Conservation (phyloP, 305 asterid genomes). For the Solanum hybrid region DNA sequence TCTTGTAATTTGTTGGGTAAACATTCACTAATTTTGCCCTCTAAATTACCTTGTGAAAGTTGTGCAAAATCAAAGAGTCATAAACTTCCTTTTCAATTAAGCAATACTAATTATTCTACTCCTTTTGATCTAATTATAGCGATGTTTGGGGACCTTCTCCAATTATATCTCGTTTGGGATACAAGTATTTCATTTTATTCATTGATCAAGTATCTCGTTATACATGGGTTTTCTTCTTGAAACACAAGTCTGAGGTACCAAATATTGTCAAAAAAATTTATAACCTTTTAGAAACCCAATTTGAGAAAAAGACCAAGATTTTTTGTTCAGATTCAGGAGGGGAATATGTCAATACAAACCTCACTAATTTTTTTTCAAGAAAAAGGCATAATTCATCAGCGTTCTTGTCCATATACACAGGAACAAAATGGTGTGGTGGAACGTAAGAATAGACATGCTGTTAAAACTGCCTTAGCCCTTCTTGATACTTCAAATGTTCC, state of each 20-base stretch:
- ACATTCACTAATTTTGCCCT: background rate
- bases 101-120: background rate
- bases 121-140: background rate
- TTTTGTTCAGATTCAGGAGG: background rate
- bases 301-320: background rate
- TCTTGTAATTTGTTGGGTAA: background rate
- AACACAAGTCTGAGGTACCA: background rate
- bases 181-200: background rate
- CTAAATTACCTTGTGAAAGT: background rate
- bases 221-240: background rate
- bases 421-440: background rate
- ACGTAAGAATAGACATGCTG: background rate
- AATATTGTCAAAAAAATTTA: background rate
- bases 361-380: background rate
- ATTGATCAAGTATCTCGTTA: background rate
- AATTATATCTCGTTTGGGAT: background rate
- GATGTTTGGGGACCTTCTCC: background rate
- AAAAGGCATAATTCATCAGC: background rate
- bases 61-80: background rate
- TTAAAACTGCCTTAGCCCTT: background rate
- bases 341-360: background rate
- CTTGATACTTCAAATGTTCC: background rate
- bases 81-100: background rate
- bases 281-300: background rate
- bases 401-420: background rate